A percentile compares a stretch with the other conserved stretches of the same genome.
Evolutionary conservation across 306 rosid species (phyloP).

Genomic region (Carpinus fangiana): DNA sequence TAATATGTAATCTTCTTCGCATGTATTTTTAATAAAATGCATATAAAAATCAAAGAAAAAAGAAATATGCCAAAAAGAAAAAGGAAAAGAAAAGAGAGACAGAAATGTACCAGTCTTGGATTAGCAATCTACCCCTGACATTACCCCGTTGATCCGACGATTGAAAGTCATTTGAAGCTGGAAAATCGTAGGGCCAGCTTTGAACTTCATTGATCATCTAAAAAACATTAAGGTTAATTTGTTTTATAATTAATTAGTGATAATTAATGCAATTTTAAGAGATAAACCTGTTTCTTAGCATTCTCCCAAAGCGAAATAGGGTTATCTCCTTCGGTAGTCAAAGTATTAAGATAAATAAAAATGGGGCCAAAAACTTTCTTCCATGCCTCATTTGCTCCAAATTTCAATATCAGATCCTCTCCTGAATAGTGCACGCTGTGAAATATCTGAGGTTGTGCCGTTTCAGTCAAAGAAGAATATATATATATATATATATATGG

Average conservation of each 20-base stretch:
- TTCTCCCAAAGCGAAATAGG: constrained; percentile 67
- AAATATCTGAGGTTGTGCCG: constrained; percentile 55
- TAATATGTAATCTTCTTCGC: no score
- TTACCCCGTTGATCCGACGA: constrained; percentile 63
- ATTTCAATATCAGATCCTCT: constrained; percentile 63
- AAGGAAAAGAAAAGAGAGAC: background rate
- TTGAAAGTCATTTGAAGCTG: constrained; percentile 63
- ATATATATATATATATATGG: no score
- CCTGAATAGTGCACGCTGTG: constrained; percentile 89
- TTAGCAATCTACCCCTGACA: constrained; percentile 63
- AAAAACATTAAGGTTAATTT: background rate
- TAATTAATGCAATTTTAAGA: background rate
- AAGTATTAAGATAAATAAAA: constrained; percentile 66
- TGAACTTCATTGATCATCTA: constrained; percentile 73
- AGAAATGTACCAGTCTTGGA: constrained; percentile 53
- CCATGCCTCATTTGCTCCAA: constrained; percentile 74
- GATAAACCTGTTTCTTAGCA: constrained; percentile 68
- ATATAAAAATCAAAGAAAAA: no score
- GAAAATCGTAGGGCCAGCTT: constrained; percentile 85
- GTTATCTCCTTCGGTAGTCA: constrained; percentile 32
- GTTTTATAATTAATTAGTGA: background rate
- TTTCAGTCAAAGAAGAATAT: background rate
- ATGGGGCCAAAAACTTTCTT: constrained; percentile 90
- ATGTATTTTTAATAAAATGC: no score
- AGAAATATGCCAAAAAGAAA: no score